Evolutionary conservation across 345 rosid species (phyloP).

Genomic region (Cardamine chenopodiifolia): DNA sequence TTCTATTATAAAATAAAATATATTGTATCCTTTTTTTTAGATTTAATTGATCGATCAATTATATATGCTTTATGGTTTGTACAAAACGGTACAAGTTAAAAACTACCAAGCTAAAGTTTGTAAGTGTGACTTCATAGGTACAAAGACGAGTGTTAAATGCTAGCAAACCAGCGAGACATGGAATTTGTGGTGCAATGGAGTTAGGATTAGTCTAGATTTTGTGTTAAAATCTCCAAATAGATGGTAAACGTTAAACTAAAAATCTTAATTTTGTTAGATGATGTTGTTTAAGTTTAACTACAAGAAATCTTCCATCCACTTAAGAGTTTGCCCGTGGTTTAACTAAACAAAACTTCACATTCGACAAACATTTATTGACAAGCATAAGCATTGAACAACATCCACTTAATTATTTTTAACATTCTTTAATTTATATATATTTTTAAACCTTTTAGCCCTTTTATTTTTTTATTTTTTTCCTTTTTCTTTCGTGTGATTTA

Average conservation of each 20-base stretch:
- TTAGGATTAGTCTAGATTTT: neutral
- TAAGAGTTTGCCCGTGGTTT: neutral
- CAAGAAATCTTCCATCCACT: neutral
- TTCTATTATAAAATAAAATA: neutral
- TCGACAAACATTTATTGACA: too few relatives aligned
- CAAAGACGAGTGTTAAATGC: neutral
- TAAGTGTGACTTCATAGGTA: neutral
- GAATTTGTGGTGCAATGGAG: too few relatives aligned
- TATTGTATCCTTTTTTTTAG: neutral
- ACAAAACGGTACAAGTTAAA: neutral
- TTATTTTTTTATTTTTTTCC: too few relatives aligned
- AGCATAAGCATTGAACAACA: neutral
- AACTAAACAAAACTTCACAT: neutral
- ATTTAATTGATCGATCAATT: neutral
- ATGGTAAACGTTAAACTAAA: too few relatives aligned
- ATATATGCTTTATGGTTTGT: constrained; percentile 1
- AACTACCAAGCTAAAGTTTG: neutral
- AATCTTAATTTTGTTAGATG: neutral
- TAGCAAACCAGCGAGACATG: neutral
- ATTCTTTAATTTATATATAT: too few relatives aligned
- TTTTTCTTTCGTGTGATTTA: neutral
- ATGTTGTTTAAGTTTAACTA: neutral
- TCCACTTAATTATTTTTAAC: neutral
- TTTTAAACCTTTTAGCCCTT: neutral
- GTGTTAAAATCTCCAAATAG: too few relatives aligned